These are phyloP conservation scores for Phaffomyces opuntiae DNA, from an alignment of 805 yeast genomes.

Conservation along the genomic window DNA sequence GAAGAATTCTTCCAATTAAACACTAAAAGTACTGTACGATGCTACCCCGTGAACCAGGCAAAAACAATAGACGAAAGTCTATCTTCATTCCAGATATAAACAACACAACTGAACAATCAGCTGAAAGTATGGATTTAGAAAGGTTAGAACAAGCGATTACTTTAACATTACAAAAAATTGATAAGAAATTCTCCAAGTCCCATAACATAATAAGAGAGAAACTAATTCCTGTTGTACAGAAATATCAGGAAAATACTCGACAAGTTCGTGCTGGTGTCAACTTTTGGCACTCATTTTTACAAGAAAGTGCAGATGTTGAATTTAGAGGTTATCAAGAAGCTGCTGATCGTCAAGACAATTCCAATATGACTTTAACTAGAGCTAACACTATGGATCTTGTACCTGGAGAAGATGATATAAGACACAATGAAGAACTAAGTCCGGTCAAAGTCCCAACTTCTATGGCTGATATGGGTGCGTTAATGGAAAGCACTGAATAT, in stretches of 20 bases:
- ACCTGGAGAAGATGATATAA: constrained; percentile 4
- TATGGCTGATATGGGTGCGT: constrained; percentile 9
- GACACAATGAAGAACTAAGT: constrained; percentile 21
- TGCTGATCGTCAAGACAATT: constrained; percentile 8
- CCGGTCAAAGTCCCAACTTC: constrained; percentile 19
- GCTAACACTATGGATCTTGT: neutral
- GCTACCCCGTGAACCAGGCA: constrained; percentile 4
- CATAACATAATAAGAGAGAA: constrained; percentile 61
- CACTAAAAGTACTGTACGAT: too few relatives aligned
- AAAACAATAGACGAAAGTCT: constrained; percentile 20
- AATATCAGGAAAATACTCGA: constrained; percentile 50
- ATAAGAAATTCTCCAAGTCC: constrained; percentile 60
- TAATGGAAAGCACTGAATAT: constrained; percentile 21
- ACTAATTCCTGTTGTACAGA: constrained; percentile 59
- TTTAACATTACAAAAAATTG: constrained; percentile 68
- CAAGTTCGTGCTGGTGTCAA: constrained; percentile 59
- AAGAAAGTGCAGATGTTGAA: constrained; percentile 64
- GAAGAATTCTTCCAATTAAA: constrained; percentile 8
- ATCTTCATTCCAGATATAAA: constrained; percentile 18
- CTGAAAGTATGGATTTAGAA: constrained; percentile 38
- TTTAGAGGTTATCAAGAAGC: constrained; percentile 45
- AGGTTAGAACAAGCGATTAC: constrained; percentile 76
- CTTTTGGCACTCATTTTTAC: constrained; percentile 76
- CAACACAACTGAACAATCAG: constrained; percentile 14
- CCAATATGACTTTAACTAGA: neutral